These are phyloP conservation scores for Trichoderma guizhouense DNA, from an alignment of 2,329 filamentous ascomycete genomes.

Conservation along the genomic window DNA sequence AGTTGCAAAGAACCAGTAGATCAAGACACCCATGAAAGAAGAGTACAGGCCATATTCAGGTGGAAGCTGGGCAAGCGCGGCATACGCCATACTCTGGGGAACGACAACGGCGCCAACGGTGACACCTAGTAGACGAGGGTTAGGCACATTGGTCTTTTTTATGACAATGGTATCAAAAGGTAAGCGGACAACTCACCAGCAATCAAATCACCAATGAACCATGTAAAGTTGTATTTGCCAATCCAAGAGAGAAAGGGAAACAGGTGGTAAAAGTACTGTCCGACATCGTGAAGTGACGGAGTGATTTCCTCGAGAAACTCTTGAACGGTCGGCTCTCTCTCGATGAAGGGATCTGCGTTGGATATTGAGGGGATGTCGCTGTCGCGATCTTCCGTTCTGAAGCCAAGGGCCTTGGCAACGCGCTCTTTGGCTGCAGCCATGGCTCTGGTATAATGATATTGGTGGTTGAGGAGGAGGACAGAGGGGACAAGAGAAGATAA, in stretches of 20 bases:
- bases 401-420: constrained; percentile 32
- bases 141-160: constrained; percentile 18
- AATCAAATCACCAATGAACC: constrained; percentile 46
- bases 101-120: constrained; percentile 54
- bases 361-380: constrained; percentile 34
- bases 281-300: constrained; percentile 31
- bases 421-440: constrained; percentile 27
- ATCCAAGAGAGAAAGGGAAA: constrained; percentile 52
- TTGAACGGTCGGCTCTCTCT: constrained; percentile 41
- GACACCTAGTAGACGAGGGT: constrained; percentile 25
- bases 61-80: constrained; percentile 45
- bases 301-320: constrained; percentile 40
- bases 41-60: constrained; percentile 57
- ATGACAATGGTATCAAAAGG: not conserved
- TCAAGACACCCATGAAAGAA: constrained; percentile 89
- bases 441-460: not conserved
- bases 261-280: constrained; percentile 38
- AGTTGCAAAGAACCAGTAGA: constrained; percentile 98
- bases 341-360: constrained; percentile 38
- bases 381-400: constrained; percentile 32
- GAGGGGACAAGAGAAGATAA: not conserved
- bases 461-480: not conserved
- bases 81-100: constrained; percentile 55
- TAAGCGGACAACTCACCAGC: constrained; percentile 34
- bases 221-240: constrained; percentile 47